These are phyloP conservation scores for Colletotrichum sp. DNA, from an alignment of 2,329 filamentous ascomycete genomes.

Conservation along the genomic window DNA sequence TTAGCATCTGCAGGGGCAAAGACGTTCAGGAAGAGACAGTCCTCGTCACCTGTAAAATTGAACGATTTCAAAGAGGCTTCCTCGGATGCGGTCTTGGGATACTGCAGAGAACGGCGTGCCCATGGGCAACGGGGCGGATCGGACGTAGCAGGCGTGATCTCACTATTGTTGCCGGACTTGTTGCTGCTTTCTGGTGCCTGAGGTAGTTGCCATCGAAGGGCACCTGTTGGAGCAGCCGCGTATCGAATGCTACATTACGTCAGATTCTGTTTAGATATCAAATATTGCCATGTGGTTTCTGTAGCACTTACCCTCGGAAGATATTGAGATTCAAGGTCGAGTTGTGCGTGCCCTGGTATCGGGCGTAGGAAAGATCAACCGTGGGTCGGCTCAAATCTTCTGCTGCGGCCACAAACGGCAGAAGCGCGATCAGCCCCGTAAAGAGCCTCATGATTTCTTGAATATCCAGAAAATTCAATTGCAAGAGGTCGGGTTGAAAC, in stretches of 20 bases:
- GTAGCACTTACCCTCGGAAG: background rate
- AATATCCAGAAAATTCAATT: background rate
- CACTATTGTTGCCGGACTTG: background rate
- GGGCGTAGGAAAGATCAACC: background rate
- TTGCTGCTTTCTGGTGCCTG: background rate
- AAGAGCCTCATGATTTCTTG: background rate
- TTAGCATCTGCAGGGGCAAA: slow-evolving; percentile 27
- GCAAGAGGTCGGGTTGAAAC: background rate
- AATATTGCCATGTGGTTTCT: background rate
- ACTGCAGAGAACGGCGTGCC: background rate
- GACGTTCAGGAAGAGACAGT: slow-evolving; percentile 37
- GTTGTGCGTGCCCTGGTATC: background rate
- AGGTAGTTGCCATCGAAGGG: background rate
- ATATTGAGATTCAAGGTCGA: background rate
- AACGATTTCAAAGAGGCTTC: background rate
- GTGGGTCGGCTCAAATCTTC: background rate
- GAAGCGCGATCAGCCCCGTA: background rate
- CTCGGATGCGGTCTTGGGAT: background rate
- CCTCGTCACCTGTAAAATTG: slow-evolving; percentile 24
- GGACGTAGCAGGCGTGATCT: background rate
- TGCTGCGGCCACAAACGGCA: background rate
- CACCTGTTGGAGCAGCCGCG: background rate
- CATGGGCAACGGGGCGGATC: slow-evolving; percentile 7
- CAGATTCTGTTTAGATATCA: background rate
- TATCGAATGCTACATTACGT: background rate